phyloP scores from a whole-genome alignment of 1,284 basidiomycete genomes.

The Psilocybe mexicana region DNA sequence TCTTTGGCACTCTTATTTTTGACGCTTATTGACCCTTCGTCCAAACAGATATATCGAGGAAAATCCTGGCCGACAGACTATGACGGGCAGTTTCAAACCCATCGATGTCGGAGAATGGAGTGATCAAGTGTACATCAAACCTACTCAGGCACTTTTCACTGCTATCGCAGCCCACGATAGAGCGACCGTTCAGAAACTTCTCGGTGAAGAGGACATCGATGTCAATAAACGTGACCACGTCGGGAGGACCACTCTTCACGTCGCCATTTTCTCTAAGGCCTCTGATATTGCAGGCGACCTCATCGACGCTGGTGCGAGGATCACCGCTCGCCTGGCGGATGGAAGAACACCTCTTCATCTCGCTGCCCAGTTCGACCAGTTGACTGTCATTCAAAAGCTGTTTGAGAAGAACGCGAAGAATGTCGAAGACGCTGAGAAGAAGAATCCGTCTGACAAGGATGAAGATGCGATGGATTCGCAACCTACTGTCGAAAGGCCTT shows the following conservation, averaged over 20 bases:
- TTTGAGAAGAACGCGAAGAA: slow-evolving; percentile 48
- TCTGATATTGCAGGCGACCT: slow-evolving; percentile 48
- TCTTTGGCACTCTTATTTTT: neutral
- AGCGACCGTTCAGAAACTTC: slow-evolving; percentile 36
- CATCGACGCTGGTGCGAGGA: slow-evolving; percentile 53
- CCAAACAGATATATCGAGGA: slow-evolving; percentile 51
- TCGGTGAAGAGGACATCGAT: slow-evolving; percentile 40
- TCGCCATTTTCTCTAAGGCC: slow-evolving; percentile 49
- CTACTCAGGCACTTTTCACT: slow-evolving; percentile 51
- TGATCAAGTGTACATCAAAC: slow-evolving; percentile 56
- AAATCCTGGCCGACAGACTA: slow-evolving; percentile 58
- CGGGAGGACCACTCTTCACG: slow-evolving; percentile 55
- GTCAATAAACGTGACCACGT: slow-evolving; percentile 57
- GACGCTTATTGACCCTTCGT: neutral
- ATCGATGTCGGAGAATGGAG: slow-evolving; percentile 69
- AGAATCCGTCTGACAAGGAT: slow-evolving; percentile 25
- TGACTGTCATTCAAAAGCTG: slow-evolving; percentile 46
- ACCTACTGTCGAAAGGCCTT: slow-evolving; percentile 30
- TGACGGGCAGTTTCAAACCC: slow-evolving; percentile 63
- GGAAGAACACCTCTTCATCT: slow-evolving; percentile 56
- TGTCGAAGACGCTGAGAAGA: slow-evolving; percentile 33
- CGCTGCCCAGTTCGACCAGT: slow-evolving; percentile 48
- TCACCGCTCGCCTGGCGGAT: slow-evolving; percentile 55
- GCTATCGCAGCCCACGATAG: slow-evolving; percentile 49
- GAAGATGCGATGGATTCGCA: slow-evolving; percentile 30